These are phyloP conservation scores for Aspergillus sp. DNA, from an alignment of 2,329 filamentous ascomycete genomes.

Conservation along the genomic window DNA sequence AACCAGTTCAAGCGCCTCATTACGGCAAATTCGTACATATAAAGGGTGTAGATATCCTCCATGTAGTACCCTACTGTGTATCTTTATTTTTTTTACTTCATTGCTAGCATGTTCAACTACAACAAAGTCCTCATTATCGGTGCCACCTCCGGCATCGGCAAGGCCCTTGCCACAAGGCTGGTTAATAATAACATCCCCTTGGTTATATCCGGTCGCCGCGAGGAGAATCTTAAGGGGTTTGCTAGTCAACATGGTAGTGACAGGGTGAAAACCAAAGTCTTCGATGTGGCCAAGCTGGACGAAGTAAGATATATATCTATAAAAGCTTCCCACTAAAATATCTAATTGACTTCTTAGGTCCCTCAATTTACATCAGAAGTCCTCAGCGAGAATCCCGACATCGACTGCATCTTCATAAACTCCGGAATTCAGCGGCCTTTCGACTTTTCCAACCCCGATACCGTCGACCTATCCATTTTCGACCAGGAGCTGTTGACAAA, in stretches of 20 bases:
- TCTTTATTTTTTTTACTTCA: too few species aligned
- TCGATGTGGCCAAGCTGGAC: conserved; percentile 54
- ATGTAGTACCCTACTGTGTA: too few species aligned
- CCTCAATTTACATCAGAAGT: conserved; percentile 22
- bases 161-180: conserved; percentile 51
- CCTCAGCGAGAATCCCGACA: conserved; percentile 47
- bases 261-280: conserved; percentile 45
- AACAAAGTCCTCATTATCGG: conserved; percentile 56
- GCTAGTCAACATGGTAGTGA: conserved; percentile 47
- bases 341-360: conserved; percentile 10
- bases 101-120: conserved; percentile 30
- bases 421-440: conserved; percentile 54
- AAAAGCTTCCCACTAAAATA: too few species aligned
- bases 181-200: conserved; percentile 49
- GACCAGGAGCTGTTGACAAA: conserved; percentile 52
- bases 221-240: conserved; percentile 53
- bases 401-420: conserved; percentile 55
- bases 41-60: too few species aligned
- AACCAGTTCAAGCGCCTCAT: too few species aligned
- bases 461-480: conserved; percentile 45
- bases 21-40: too few species aligned
- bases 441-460: conserved; percentile 50
- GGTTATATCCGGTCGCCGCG: conserved; percentile 51
- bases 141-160: conserved; percentile 48
- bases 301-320: conserved; percentile 31